phyloP scores from a whole-genome alignment of 169 alveolate species.

The Eimeria tenella region DNA sequence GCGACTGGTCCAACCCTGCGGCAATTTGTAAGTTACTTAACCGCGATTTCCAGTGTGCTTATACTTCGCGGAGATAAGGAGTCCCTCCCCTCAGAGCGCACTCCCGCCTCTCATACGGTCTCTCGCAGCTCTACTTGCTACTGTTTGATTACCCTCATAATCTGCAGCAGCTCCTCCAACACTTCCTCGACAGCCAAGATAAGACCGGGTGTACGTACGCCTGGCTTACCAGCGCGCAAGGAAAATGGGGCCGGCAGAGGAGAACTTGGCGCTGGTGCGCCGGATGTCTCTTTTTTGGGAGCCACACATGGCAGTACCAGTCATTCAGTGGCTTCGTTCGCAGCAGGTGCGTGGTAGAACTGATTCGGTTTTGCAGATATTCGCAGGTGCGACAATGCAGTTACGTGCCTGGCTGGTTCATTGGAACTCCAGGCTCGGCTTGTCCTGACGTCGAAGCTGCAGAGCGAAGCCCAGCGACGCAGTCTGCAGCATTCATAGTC shows the following conservation, averaged over 20 bases:
- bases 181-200: neutral
- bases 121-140: neutral
- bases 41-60: neutral
- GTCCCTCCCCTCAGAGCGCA: neutral
- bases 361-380: too few relatives aligned
- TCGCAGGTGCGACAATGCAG: too few relatives aligned
- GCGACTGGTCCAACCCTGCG: neutral
- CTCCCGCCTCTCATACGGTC: neutral
- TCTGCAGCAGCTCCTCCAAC: neutral
- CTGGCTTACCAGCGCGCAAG: conserved; percentile 45
- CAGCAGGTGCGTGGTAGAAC: conserved; percentile 40
- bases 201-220: conserved; percentile 58
- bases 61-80: neutral
- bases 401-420: too few relatives aligned
- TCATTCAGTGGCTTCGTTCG: conserved; percentile 74
- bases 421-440: too few relatives aligned
- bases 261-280: conserved; percentile 74
- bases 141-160: conserved; percentile 3
- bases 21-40: neutral
- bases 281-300: conserved; percentile 80
- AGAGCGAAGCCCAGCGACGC: too few relatives aligned
- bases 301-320: conserved; percentile 78
- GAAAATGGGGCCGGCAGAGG: conserved; percentile 75
- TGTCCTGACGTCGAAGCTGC: too few relatives aligned
- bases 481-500: too few relatives aligned